Conservation (phyloP, 2,329 filamentous ascomycete genomes). For the Fusarium euwallaceae region DNA sequence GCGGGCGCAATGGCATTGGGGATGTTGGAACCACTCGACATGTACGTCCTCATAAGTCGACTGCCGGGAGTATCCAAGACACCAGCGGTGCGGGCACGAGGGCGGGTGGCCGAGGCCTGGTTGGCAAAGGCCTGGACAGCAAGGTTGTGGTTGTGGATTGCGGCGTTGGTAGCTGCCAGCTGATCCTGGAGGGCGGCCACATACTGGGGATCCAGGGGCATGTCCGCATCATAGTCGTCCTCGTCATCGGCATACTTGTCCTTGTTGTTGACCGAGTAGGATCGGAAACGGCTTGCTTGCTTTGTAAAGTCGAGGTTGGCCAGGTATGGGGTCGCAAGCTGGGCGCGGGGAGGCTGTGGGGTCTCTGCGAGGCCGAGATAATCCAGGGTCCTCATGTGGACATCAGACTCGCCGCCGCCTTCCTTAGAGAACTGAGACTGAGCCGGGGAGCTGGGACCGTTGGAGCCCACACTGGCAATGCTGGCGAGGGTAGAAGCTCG, state of each 20-base stretch:
- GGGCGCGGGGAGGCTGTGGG: conserved; percentile 82
- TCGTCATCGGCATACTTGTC: conserved; percentile 96
- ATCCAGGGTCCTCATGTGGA: conserved; percentile 90
- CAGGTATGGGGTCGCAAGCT: conserved; percentile 80
- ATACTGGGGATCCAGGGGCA: conserved; percentile 68
- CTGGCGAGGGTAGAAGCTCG: conserved; percentile 86
- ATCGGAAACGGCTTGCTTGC: conserved; percentile 89
- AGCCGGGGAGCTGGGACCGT: conserved; percentile 88
- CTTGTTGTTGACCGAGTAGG: conserved; percentile 98
- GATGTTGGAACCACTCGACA: conserved; percentile 77
- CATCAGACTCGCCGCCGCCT: conserved; percentile 86
- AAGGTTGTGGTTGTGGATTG: conserved; percentile 91
- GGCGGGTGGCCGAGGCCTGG: conserved; percentile 83
- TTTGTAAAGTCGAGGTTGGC: conserved; percentile 82
- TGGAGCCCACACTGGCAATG: conserved; percentile 89
- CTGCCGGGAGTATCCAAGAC: conserved; percentile 84
- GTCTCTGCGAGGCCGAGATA: conserved; percentile 96
- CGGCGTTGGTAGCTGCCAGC: conserved; percentile 73
- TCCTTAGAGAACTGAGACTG: conserved; percentile 90
- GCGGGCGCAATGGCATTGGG: conserved; percentile 81
- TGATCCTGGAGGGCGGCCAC: conserved; percentile 73
- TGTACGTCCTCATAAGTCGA: conserved; percentile 77
- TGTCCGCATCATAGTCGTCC: conserved; percentile 74
- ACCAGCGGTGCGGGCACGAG: conserved; percentile 90
- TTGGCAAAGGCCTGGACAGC: conserved; percentile 93